Conservation (phyloP, 345 rosid species). For the Syzygium jambos region DNA sequence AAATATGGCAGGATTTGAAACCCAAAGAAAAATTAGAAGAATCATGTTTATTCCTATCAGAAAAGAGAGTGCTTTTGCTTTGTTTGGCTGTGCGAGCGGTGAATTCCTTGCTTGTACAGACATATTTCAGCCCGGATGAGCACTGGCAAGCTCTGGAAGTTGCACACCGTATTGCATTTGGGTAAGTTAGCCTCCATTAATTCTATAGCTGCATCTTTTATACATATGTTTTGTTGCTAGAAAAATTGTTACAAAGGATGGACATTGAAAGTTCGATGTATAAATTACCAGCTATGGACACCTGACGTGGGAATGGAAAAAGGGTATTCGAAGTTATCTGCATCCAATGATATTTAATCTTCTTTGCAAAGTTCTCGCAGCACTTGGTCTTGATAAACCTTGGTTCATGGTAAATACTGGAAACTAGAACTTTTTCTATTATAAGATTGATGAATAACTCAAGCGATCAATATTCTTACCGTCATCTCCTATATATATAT, state of each 20-base stretch:
- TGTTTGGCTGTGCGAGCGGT: constrained; percentile 50
- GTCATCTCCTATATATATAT: neutral
- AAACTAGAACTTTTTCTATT: neutral
- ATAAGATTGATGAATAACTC: neutral
- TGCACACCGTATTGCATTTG: constrained; percentile 63
- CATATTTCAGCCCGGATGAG: constrained; percentile 91
- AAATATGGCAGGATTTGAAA: neutral
- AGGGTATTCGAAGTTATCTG: constrained; percentile 82
- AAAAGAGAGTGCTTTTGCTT: constrained; percentile 26
- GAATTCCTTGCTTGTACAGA: constrained; percentile 66
- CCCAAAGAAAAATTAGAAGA: neutral
- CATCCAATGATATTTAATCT: constrained; percentile 73
- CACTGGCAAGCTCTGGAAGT: constrained; percentile 96
- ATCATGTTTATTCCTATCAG: constrained; percentile 6
- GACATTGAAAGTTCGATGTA: neutral
- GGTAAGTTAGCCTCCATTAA: constrained; percentile 26
- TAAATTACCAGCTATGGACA: constrained; percentile 56
- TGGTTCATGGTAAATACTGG: constrained; percentile 47
- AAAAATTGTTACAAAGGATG: neutral
- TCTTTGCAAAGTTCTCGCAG: constrained; percentile 57
- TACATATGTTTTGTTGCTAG: neutral
- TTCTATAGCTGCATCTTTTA: neutral
- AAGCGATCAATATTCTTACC: neutral
- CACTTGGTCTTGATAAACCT: constrained; percentile 63
- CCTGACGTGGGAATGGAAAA: constrained; percentile 92